These are phyloP conservation scores for Colletotrichum sp. DNA, from an alignment of 2,329 filamentous ascomycete species.

Conservation along the genomic window DNA sequence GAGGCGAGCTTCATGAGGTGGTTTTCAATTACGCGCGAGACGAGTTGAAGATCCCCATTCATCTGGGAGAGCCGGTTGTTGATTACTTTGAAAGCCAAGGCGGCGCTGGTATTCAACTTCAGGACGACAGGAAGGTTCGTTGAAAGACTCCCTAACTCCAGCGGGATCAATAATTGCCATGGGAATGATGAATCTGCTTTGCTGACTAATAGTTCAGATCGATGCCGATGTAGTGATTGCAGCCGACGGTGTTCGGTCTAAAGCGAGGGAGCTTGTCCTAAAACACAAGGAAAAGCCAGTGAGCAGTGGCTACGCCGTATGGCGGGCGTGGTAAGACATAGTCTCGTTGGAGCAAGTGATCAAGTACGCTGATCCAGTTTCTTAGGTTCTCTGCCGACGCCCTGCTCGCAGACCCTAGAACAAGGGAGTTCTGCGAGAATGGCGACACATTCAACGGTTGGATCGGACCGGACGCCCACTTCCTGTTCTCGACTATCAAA, in stretches of 20 bases:
- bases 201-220: accelerated
- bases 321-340: neutral
- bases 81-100: neutral
- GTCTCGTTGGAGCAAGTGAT: accelerated
- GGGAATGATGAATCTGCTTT: accelerated
- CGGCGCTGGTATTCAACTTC: neutral
- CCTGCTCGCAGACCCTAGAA: neutral
- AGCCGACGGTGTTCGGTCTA: neutral
- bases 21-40: slow-evolving; percentile 63
- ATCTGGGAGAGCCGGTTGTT: neutral
- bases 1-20: slow-evolving; percentile 64
- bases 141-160: too few relatives aligned
- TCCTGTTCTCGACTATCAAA: neutral
- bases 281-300: neutral
- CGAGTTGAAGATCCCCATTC: slow-evolving; percentile 28
- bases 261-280: neutral
- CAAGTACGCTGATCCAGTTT: neutral
- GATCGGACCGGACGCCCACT: neutral
- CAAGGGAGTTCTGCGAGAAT: neutral
- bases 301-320: neutral
- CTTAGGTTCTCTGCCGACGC: neutral
- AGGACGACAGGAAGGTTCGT: neutral
- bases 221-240: neutral
- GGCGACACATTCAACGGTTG: neutral
- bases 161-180: too few relatives aligned